These are phyloP conservation scores for Tetrapisispora phaffii DNA, from an alignment of 805 yeast genomes.

Conservation along the genomic window DNA sequence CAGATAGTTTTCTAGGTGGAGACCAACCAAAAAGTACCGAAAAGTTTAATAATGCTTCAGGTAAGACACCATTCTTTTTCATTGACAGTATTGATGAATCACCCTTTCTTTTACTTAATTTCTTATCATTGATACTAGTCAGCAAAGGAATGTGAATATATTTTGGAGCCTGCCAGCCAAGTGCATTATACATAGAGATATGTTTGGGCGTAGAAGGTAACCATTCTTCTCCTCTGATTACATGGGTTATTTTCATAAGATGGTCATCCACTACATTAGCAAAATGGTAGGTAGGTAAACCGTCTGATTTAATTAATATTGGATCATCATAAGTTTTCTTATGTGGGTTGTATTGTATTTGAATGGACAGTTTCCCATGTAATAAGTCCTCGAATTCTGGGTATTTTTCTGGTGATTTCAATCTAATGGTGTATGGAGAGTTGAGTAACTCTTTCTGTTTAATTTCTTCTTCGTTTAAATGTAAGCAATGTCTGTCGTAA, in stretches of 20 bases:
- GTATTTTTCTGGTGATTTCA: slow-evolving; percentile 65
- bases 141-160: slow-evolving; percentile 86
- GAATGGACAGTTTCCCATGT: slow-evolving; percentile 68
- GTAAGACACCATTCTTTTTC: slow-evolving; percentile 54
- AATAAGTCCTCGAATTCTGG: slow-evolving; percentile 61
- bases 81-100: slow-evolving; percentile 62
- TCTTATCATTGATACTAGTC: slow-evolving; percentile 61
- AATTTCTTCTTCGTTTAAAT: slow-evolving; percentile 35
- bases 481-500: slow-evolving; percentile 74
- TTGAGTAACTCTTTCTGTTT: slow-evolving; percentile 27
- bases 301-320: slow-evolving; percentile 84
- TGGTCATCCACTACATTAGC: slow-evolving; percentile 96
- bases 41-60: slow-evolving; percentile 82
- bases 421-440: slow-evolving; percentile 50
- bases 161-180: slow-evolving; percentile 75
- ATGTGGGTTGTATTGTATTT: slow-evolving; percentile 60
- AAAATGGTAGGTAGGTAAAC: slow-evolving; percentile 90
- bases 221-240: slow-evolving; percentile 97
- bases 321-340: slow-evolving; percentile 86
- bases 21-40: slow-evolving; percentile 93
- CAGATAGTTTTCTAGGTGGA: slow-evolving; percentile 51
- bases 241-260: slow-evolving; percentile 86
- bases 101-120: slow-evolving; percentile 77
- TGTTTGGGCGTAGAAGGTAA: slow-evolving; percentile 92
- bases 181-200: slow-evolving; percentile 72